phyloP scores from a whole-genome alignment of 352 stramenopile genomes.

The Pythium coloratum region DNA sequence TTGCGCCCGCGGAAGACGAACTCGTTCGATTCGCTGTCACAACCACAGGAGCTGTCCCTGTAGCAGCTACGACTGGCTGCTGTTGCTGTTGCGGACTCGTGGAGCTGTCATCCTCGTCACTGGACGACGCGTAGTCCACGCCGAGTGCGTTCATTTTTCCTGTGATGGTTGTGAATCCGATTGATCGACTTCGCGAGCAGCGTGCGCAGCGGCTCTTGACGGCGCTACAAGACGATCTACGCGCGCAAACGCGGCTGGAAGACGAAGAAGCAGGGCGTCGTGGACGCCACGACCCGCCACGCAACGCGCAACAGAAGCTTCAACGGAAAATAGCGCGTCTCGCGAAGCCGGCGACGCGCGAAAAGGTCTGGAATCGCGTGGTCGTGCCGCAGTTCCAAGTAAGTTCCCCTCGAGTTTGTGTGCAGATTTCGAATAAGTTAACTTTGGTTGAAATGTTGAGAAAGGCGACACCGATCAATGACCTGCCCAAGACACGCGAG shows the following conservation, averaged over 20 bases:
- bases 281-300: slow-evolving; percentile 25
- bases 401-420: slow-evolving; percentile 17
- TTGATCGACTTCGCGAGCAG: slow-evolving; percentile 71
- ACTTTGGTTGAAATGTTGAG: not conserved
- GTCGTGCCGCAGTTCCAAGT: slow-evolving; percentile 47
- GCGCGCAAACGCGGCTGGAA: slow-evolving; percentile 56
- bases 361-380: slow-evolving; percentile 53
- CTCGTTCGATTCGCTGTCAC: not conserved
- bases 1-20: not conserved
- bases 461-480: slow-evolving; percentile 46
- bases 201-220: slow-evolving; percentile 57
- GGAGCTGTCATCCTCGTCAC: slow-evolving; percentile 32
- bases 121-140: slow-evolving; percentile 39
- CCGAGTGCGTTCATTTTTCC: slow-evolving; percentile 38
- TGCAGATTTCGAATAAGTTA: slow-evolving; percentile 18
- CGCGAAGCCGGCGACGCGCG: slow-evolving; percentile 42
- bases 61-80: not conserved
- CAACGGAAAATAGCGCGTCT: slow-evolving; percentile 50
- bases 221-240: slow-evolving; percentile 58
- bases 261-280: slow-evolving; percentile 37
- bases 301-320: slow-evolving; percentile 36
- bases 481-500: slow-evolving; percentile 58
- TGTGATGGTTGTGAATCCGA: slow-evolving; percentile 32
- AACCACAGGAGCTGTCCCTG: not conserved
- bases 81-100: not conserved